phyloP scores from a whole-genome alignment of 805 yeast genomes.

The Candida dajiaensis region DNA sequence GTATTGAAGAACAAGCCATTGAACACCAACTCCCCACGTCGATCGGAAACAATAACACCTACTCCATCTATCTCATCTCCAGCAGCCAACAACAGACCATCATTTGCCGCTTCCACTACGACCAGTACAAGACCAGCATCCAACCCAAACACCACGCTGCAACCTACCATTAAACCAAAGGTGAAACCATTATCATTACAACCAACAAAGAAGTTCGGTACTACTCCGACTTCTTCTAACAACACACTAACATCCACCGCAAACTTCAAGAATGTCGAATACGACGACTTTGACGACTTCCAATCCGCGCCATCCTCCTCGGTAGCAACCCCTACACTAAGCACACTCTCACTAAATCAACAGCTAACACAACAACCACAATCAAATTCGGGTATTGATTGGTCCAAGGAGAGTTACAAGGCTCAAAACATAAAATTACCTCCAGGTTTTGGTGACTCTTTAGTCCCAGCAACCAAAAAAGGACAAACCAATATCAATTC shows the following conservation, averaged over 20 bases:
- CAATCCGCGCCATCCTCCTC: constrained; percentile 11
- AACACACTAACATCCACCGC: neutral
- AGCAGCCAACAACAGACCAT: neutral
- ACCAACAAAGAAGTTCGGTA: constrained; percentile 5
- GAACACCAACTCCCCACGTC: constrained; percentile 5
- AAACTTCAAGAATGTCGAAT: neutral
- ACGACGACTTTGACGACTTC: constrained; percentile 19
- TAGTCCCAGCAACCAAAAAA: constrained; percentile 28
- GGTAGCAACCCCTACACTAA: neutral
- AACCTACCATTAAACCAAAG: constrained; percentile 10
- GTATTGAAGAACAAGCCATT: constrained; percentile 19
- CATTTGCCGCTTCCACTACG: neutral
- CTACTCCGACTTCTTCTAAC: neutral
- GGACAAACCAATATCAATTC: neutral
- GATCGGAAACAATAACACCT: constrained; percentile 2
- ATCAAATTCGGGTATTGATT: constrained; percentile 5
- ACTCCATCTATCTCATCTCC: neutral
- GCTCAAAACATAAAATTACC: constrained; percentile 25
- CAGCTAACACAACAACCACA: neutral
- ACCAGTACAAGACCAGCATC: constrained; percentile 11
- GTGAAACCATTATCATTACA: constrained; percentile 16
- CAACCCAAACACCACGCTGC: constrained; percentile 3
- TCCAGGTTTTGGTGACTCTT: constrained; percentile 36
- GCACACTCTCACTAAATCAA: neutral
- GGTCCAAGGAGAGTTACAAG: constrained; percentile 9